Conservation (phyloP, 2,329 filamentous ascomycete species). For the Sarocladium strictum region DNA sequence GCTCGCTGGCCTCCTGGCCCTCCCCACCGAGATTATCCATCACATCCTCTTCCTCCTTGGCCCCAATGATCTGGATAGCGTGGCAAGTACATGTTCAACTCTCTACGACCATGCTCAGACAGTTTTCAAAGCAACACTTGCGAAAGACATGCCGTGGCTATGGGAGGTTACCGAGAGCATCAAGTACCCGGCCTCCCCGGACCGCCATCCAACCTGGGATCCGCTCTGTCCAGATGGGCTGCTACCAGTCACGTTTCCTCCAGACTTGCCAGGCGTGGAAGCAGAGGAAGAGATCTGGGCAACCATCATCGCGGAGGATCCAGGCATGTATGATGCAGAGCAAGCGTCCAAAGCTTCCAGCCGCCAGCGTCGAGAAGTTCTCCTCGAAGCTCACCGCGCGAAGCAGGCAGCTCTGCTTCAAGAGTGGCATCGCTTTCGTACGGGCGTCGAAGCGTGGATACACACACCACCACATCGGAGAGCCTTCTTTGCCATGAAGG, state of each 20-base stretch:
- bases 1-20: neutral
- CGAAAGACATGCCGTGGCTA: neutral
- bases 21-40: neutral
- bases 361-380: neutral
- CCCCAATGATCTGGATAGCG: neutral
- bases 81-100: neutral
- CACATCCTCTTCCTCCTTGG: neutral
- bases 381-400: neutral
- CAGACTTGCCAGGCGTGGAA: neutral
- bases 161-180: neutral
- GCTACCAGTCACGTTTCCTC: neutral
- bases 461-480: neutral
- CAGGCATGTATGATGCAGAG: neutral
- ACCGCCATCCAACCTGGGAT: slow-evolving; percentile 6
- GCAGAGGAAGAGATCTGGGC: neutral
- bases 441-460: neutral
- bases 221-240: slow-evolving; percentile 2
- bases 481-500: no score
- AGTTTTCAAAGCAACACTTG: neutral
- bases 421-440: neutral
- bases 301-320: neutral
- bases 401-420: neutral
- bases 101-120: neutral
- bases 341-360: neutral
- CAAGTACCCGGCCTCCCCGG: neutral